These are phyloP conservation scores for Coprinopsis cinerea DNA, from an alignment of 768 basidiomycete species.

Conservation along the genomic window DNA sequence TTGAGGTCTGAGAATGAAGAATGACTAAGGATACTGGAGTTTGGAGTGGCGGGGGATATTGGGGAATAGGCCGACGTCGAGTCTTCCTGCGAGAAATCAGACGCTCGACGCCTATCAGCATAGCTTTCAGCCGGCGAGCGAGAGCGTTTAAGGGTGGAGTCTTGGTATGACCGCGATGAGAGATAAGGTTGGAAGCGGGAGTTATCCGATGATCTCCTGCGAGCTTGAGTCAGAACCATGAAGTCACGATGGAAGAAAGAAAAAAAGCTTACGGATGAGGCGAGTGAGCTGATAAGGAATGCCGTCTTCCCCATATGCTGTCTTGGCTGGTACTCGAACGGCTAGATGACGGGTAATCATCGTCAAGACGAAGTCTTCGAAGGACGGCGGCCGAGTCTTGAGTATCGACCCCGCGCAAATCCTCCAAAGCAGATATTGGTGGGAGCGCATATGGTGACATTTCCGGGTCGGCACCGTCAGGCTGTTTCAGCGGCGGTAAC, in stretches of 20 bases:
- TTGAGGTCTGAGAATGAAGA: constrained; percentile 12
- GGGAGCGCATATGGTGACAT: constrained; percentile 48
- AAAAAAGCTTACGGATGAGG: constrained; percentile 18
- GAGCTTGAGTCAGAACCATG: constrained; percentile 9
- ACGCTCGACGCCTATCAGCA: constrained; percentile 16
- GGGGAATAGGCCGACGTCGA: constrained; percentile 50
- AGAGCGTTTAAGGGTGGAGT: constrained; percentile 18
- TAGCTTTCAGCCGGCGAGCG: constrained; percentile 17
- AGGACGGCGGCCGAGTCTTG: constrained; percentile 64
- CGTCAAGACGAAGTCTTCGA: constrained; percentile 54
- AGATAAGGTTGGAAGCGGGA: constrained; percentile 27
- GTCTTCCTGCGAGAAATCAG: constrained; percentile 36
- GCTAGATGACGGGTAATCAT: constrained; percentile 27
- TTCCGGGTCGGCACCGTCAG: constrained; percentile 20
- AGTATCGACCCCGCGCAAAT: constrained; percentile 43
- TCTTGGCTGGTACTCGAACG: constrained; percentile 19
- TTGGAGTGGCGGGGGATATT: constrained; percentile 50
- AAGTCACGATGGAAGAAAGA: not conserved
- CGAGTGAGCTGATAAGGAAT: constrained; percentile 36
- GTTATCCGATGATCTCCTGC: constrained; percentile 19
- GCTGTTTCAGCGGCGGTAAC: constrained; percentile 36
- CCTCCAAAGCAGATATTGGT: constrained; percentile 65
- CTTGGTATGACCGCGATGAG: constrained; percentile 21
- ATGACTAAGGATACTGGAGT: constrained; percentile 29
- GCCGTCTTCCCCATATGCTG: constrained; percentile 32